These are phyloP conservation scores for Nakazawaea ishiwadae DNA, from an alignment of 805 yeast genomes.

Conservation along the genomic window DNA sequence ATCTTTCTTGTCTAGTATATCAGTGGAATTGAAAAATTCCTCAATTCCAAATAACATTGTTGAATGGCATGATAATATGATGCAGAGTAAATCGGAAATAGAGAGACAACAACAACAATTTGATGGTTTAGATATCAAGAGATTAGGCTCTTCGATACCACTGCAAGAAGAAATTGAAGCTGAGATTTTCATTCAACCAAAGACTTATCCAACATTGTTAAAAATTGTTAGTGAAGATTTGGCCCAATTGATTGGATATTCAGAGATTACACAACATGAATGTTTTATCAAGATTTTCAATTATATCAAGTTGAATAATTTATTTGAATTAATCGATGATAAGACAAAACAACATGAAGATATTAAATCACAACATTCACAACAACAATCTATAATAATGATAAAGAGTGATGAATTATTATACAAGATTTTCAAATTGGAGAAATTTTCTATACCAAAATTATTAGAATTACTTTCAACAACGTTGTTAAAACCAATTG, in stretches of 20 bases:
- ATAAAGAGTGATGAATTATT: conserved; percentile 41
- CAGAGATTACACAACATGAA: conserved; percentile 83
- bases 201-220: conserved; percentile 65
- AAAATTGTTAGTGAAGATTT: conserved; percentile 58
- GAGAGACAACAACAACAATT: conserved; percentile 43
- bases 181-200: conserved; percentile 75
- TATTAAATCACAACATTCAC: conserved; percentile 13
- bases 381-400: conserved; percentile 20
- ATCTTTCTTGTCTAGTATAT: conserved; percentile 75
- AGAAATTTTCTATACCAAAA: conserved; percentile 62
- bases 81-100: conserved; percentile 21
- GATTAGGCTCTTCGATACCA: conserved; percentile 53
- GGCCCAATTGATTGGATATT: conserved; percentile 66
- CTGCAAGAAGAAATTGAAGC: conserved; percentile 46
- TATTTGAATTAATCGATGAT: conserved; percentile 26
- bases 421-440: conserved; percentile 39
- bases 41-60: conserved; percentile 43
- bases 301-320: conserved; percentile 30
- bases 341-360: conserved; percentile 17
- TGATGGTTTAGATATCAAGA: conserved; percentile 85
- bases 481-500: conserved; percentile 68
- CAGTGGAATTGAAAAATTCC: conserved; percentile 53
- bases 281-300: conserved; percentile 41
- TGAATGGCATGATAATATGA: conserved; percentile 83
- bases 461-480: conserved; percentile 63